Evolutionary conservation across 257 asterid species (phyloP).

Genomic region (Catharanthus roseus): DNA sequence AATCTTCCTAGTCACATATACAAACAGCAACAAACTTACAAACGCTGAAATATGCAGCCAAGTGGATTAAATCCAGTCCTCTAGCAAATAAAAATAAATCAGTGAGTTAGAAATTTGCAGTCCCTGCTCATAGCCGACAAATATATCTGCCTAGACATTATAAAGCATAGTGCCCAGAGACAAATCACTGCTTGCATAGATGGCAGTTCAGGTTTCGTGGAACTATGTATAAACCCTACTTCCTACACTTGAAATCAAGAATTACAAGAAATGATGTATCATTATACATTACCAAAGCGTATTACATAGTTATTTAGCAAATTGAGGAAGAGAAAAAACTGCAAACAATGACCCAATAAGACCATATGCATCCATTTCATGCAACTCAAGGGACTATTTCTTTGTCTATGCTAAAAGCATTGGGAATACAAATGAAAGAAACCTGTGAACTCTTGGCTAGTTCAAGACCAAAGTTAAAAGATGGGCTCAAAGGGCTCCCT

Average conservation of each 20-base stretch:
- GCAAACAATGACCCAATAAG: background rate
- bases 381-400: background rate
- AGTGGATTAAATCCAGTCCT: background rate
- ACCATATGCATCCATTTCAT: background rate
- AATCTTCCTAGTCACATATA: background rate
- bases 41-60: background rate
- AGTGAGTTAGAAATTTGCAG: background rate
- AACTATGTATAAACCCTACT: background rate
- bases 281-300: background rate
- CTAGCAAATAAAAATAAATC: background rate
- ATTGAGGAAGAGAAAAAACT: background rate
- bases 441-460: conserved; percentile 85
- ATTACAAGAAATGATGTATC: background rate
- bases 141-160: background rate
- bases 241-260: background rate
- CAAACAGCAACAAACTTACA: background rate
- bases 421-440: conserved; percentile 8
- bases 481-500: conserved; percentile 89
- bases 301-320: background rate
- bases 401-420: background rate
- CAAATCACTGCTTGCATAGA: background rate
- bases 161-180: background rate
- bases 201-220: background rate
- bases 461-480: conserved; percentile 89
- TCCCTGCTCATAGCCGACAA: background rate